Conservation (phyloP, 805 yeast genomes). For the Wickerhamomyces rabaulensis region DNA sequence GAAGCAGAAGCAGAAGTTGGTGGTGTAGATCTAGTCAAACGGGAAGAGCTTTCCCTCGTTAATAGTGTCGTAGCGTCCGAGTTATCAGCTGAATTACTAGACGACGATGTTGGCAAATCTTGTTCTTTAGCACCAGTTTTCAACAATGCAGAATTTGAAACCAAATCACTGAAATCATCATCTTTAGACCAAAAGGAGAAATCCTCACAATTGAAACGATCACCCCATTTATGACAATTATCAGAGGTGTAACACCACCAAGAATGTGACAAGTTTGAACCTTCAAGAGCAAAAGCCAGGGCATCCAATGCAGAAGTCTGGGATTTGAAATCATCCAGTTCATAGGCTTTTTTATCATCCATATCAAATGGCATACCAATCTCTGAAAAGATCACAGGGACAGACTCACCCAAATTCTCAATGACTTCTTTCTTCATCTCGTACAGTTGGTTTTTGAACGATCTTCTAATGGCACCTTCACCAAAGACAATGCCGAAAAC, state of each 20-base stretch:
- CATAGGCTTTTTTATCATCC: slow-evolving; percentile 74
- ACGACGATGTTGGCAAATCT: neutral
- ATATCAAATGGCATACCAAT: slow-evolving; percentile 98
- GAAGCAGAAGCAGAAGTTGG: neutral
- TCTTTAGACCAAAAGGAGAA: slow-evolving; percentile 80
- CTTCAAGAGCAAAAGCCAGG: slow-evolving; percentile 71
- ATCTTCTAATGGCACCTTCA: slow-evolving; percentile 68
- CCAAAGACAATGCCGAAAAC: slow-evolving; percentile 76
- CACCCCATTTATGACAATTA: slow-evolving; percentile 84
- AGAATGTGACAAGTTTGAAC: slow-evolving; percentile 63
- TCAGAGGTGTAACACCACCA: slow-evolving; percentile 79
- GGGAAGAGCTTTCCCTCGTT: neutral
- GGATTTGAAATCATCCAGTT: slow-evolving; percentile 57
- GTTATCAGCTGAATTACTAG: slow-evolving; percentile 19
- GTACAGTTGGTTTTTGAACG: slow-evolving; percentile 61
- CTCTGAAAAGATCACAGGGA: slow-evolving; percentile 83
- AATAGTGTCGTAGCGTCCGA: slow-evolving; percentile 23
- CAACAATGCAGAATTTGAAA: neutral
- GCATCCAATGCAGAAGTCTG: slow-evolving; percentile 88
- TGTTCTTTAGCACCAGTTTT: neutral
- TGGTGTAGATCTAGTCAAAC: neutral
- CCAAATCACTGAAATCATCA: slow-evolving; percentile 30
- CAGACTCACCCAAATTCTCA: slow-evolving; percentile 49
- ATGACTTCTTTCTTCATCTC: slow-evolving; percentile 62
- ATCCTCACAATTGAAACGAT: slow-evolving; percentile 91